Base-by-base conservation (phyloP, 2,329 filamentous ascomycete genomes). In the Aspergillus aculeatinus region DNA sequence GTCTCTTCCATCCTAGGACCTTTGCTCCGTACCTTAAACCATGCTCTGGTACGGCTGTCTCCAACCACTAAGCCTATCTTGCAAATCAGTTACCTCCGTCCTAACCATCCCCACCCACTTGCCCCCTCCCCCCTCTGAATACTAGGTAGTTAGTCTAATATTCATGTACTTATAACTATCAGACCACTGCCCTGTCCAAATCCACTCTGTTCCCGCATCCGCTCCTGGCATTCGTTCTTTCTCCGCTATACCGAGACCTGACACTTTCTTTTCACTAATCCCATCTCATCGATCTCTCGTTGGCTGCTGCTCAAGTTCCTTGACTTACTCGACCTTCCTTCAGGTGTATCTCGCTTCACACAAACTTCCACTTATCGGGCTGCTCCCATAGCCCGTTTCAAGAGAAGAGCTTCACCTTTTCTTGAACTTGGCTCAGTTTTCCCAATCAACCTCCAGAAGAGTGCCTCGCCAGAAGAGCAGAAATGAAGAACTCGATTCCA, bases 401-500 rank as follows among this genome's bases (percentile, higher is more conserved):
- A 10, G 21, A 27, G 21, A 10, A 25, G 27, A 29, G 27, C 35
- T 10, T 23, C 42, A 6, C 39, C n/a, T 21, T 25, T 44, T 44
- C 4, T 19, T 14, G 16, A 44, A 16, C 27, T 11, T 29, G 10
- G 14, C 39, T 29, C 21, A 10, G 19, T 27, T 29, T 59, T 48
- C 56, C 21, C 48, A 16, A 25, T 27, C 23, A 29, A 14, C 9
- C 39, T 33, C 29, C 16, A 29, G 10, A 12, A 27, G 1, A 14
- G 35, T 27, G 25, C 48, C 39, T 29, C 23, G 10, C n/a, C n/a
- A 21, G n/a, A 51, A 16, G 16, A 50, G 35, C 54, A 57, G 68
- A 52, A 49, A 79, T 79, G 77, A 79, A 78, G 67, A 77, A 71
- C 48, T 75, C 76, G 2, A 79, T 79, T 51, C 72, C 77, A 10